Evolutionary conservation across 2,329 filamentous ascomycete genomes (phyloP).

Genomic region (Hypoxylon sp.): DNA sequence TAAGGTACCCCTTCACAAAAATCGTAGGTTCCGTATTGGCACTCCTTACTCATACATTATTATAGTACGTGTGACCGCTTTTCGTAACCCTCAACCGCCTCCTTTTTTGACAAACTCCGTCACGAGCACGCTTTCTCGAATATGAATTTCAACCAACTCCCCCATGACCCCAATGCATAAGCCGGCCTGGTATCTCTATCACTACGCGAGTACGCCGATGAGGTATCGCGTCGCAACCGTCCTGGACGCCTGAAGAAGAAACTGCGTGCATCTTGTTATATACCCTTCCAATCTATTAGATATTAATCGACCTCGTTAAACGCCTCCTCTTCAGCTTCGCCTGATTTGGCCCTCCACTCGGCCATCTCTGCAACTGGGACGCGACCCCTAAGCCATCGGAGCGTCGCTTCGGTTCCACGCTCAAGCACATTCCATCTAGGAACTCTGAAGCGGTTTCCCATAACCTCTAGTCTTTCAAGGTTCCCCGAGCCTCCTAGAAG

Average conservation of each 20-base stretch:
- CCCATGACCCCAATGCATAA: constrained; percentile 1
- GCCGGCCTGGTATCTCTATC: constrained; percentile 31
- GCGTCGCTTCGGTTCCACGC: constrained; percentile 85
- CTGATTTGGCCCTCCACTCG: constrained; percentile 64
- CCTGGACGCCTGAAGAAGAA: constrained; percentile 19
- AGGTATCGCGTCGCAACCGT: constrained; percentile 25
- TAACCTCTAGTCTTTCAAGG: constrained; percentile 77
- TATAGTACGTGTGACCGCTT: constrained; percentile 20
- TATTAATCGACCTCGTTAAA: constrained; percentile 42
- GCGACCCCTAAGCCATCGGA: constrained; percentile 83
- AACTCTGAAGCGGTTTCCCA: constrained; percentile 88
- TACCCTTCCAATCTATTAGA: constrained; percentile 14
- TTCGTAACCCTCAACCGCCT: constrained; percentile 14
- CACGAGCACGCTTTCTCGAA: constrained; percentile 28
- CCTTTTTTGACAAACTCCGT: constrained; percentile 25
- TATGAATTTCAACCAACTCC: constrained; percentile 23
- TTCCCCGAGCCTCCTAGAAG: constrained; percentile 74
- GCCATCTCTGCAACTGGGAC: constrained; percentile 74
- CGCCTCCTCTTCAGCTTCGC: constrained; percentile 53
- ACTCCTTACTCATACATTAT: constrained; percentile 19
- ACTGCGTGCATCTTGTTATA: constrained; percentile 8
- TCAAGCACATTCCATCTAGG: constrained; percentile 86
- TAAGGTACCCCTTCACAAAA: not conserved
- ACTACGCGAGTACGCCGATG: constrained; percentile 16
- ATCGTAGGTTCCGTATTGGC: not conserved